Base-by-base conservation (phyloP, 352 stramenopile genomes). In the Phytophthora tentaculata region DNA sequence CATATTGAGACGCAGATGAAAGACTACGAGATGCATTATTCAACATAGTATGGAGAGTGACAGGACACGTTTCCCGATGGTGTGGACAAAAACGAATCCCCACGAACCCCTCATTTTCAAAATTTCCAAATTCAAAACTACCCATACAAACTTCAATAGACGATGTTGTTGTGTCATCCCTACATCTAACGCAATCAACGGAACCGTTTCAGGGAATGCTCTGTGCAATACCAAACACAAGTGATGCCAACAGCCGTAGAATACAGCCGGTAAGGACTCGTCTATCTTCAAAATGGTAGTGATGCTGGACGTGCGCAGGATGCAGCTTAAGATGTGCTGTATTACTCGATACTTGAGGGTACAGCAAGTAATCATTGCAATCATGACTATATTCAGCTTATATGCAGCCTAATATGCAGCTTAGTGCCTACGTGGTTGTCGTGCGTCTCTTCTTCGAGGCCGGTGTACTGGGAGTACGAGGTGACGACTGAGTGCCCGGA, bases 61-160 rank as follows among this genome's bases (percentile, higher is more conserved):
- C 39, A 22, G 39, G 39, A 7, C 17, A 47, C 3, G 14, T 22
- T 17, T 17, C 39, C 7, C 0, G 5, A 19, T 17, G 6, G 26
- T 8, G 26, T 19, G 19, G 17, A 49, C 43, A 49, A 8, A 49
- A 49, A 49, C 43, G 26, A 19, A 26, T 19, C 8, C 2, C n/a
- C 3, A 2, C 43, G 19, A n/a, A 56, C 7, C 1, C 47, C 19
- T 37, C 32, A 35, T 48, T 58, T 58, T 35, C 50, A 7, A 28
- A 58, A 58, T 49, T 32, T 45, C 13, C 6, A 8, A 59, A 47
- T 16, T 50, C 22, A 39, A 41, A 32, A 59, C 35, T 28, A 41
- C 53, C 22, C 23, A 59, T 41, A 50, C 22, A 50, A 59, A 59
- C 16, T 23, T 24, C 5, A 22, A 37, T 41, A 50, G 23, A n/a